Base-by-base conservation (phyloP, 192 early-diverging fungal species). In the Coemansia umbellata region DNA sequence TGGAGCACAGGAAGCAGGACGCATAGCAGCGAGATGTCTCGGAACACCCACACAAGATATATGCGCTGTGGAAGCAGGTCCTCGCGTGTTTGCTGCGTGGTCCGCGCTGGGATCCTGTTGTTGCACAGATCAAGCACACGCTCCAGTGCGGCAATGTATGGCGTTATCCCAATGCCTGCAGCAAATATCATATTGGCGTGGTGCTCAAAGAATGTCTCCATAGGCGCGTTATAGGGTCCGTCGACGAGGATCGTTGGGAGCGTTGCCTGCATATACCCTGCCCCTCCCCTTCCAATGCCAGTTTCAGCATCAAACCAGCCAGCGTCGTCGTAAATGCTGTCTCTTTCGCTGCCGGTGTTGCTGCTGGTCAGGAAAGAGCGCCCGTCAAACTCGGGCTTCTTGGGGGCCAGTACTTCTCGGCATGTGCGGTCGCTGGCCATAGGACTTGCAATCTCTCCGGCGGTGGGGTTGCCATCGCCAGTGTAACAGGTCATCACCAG, bases 91-190 rank as follows among this genome's bases (percentile, higher is more conserved):
- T 47, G 53, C 39, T 75, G 72, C 13, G 42, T 60, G 19, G 66
- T 75, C 43, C 72, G 72, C 27, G 51, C 36, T 1, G 72, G 72
- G 5, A 68, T 75, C 23, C 50, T 49, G 53, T 55, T 43, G 19
- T 48, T 49, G 27, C 72, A 75, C 52, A 64, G 61, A 40, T 65
- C 61, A 1, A 75, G 44, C 8, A 75, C 72, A 17, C 49, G 65
- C 31, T 68, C 72, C 37, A 75, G 56, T 18, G 72, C 72, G 0
- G 72, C 51, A 31, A 75, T 75, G 50, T 75, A 87, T 5, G 89
- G 89, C 6, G 89, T 91, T 19, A 91, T 87, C 7, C 89, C 89
- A 36, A 91, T 91, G 60, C 89, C 89, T 3, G 89, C 89, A 7
- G 85, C 88, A 21, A 91, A 75, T 23, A 88, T 59, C 18, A 88